Evolutionary conservation across 1,284 basidiomycete genomes (phyloP).

Genomic region (Ceratobasidium sp.): DNA sequence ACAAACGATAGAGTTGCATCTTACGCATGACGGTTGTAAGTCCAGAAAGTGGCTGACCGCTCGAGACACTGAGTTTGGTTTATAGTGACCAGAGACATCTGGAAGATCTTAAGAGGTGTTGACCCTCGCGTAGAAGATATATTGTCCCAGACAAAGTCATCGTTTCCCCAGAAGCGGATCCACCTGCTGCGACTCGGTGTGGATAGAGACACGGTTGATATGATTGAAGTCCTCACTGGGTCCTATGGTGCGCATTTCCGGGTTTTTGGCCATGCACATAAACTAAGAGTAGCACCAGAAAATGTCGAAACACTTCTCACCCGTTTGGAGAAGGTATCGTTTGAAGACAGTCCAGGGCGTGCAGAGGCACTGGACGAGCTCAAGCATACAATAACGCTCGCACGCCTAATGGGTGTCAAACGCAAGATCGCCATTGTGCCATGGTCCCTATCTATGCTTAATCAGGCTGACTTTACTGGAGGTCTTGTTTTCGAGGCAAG

Average conservation of each 20-base stretch:
- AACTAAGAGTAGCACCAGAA: conserved; percentile 21
- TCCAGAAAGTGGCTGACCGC: not conserved
- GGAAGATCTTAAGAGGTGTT: conserved; percentile 17
- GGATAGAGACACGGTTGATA: conserved; percentile 49
- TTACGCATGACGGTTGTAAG: conserved; percentile 34
- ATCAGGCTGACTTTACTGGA: conserved; percentile 68
- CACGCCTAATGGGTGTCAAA: conserved; percentile 66
- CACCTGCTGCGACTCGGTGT: conserved; percentile 57
- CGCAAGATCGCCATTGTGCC: conserved; percentile 72
- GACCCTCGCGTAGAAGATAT: conserved; percentile 50
- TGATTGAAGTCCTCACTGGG: conserved; percentile 71
- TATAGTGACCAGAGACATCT: conserved; percentile 22
- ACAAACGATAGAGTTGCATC: conserved; percentile 27
- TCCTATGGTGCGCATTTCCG: conserved; percentile 56
- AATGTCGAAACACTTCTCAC: conserved; percentile 63
- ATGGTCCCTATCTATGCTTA: conserved; percentile 59
- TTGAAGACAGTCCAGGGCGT: conserved; percentile 55
- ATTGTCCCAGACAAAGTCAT: conserved; percentile 69
- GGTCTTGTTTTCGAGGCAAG: conserved; percentile 78
- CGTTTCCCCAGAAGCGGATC: conserved; percentile 69
- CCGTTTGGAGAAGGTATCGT: conserved; percentile 66
- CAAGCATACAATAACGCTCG: conserved; percentile 67
- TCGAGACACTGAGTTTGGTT: not conserved
- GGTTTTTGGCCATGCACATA: not conserved
- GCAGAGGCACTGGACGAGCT: conserved; percentile 62